Conservation (phyloP, 2,329 filamentous ascomycete genomes). For the Fusarium sp. region DNA sequence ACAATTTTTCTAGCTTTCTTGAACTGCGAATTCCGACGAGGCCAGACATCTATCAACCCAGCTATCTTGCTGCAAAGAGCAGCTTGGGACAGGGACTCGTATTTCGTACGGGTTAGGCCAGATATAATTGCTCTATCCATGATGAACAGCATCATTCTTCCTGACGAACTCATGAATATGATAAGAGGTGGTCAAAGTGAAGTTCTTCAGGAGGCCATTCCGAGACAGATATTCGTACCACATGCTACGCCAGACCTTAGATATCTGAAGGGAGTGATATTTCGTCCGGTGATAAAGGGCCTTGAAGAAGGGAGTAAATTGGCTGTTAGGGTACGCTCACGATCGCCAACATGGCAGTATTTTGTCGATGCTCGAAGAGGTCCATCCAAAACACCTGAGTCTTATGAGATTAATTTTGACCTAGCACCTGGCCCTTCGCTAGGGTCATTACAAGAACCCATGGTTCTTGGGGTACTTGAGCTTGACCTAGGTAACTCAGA, state of each 20-base stretch:
- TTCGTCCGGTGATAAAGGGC: constrained; percentile 40
- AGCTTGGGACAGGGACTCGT: constrained; percentile 48
- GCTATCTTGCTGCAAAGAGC: constrained; percentile 50
- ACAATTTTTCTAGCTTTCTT: constrained; percentile 49
- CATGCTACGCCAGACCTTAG: constrained; percentile 33
- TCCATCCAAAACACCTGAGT: constrained; percentile 21
- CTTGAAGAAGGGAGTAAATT: constrained; percentile 3
- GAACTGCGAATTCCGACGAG: constrained; percentile 48
- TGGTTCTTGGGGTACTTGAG: constrained; percentile 45
- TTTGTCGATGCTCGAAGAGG: constrained; percentile 36
- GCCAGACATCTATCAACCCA: constrained; percentile 41
- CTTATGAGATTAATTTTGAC: constrained; percentile 49
- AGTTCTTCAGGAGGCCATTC: constrained; percentile 29
- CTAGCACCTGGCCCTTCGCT: constrained; percentile 38
- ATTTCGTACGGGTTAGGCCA: constrained; percentile 48
- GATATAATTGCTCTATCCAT: constrained; percentile 45
- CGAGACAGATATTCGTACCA: constrained; percentile 46
- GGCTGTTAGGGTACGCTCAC: constrained; percentile 39
- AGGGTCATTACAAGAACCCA: constrained; percentile 32
- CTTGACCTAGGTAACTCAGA: constrained; percentile 34
- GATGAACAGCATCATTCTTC: constrained; percentile 49
- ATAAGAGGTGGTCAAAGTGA: constrained; percentile 17
- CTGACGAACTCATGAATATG: constrained; percentile 42
- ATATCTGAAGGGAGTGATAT: constrained; percentile 47
- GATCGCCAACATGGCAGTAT: constrained; percentile 49